Base-by-base conservation (phyloP, 2,329 filamentous ascomycete species). In the Cryphonectria nitschkei region DNA sequence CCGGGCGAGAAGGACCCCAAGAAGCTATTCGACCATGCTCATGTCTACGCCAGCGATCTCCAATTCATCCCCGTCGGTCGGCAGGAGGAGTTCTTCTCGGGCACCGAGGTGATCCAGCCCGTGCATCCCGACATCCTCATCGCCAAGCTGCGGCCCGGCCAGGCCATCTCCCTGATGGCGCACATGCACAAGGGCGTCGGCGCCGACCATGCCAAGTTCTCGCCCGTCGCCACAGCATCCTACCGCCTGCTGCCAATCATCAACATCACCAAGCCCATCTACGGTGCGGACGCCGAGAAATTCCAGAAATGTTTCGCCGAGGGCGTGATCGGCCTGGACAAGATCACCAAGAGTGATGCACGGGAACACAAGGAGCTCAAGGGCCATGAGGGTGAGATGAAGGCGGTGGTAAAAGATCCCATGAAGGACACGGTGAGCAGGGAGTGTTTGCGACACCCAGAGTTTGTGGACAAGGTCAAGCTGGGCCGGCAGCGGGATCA, bases 131-230 rank as follows among this genome's bases (percentile, higher is more conserved):
- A 98, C 78, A 98, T 99, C 73, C 84, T 99, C 70, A 90, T 99
- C 79, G 94, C 94, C 72, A 99, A 99, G 85, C 84, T 99, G 81
- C 90, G 96, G 39, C 96, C 97, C 0, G 93, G 92, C 5, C 97
- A 99, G 85, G 88, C 89, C 76, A 93, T 99, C 77, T 88, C 93
- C 77, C 85, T 98, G 73, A 90, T 93, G 75, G 92, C 97, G 88
- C 95, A 98, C 84, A 96, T 95, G 83, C 90, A 97, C 83, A 97
- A 98, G 84, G 96, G 97, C 72, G 90, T 97, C 75, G 96, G 96
- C 64, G 90, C 92, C 74, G 96, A 99, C 81, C 96, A 99, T 81
- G 92, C 96, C 76, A 99, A 99, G 82, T 99, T 96, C 84, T 97
- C 94, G 0, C 96, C 96, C 63, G 96, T 98, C 50, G 95, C 95